These are phyloP conservation scores for Calophaca sinica DNA, from an alignment of 306 rosid species.

Conservation along the genomic window DNA sequence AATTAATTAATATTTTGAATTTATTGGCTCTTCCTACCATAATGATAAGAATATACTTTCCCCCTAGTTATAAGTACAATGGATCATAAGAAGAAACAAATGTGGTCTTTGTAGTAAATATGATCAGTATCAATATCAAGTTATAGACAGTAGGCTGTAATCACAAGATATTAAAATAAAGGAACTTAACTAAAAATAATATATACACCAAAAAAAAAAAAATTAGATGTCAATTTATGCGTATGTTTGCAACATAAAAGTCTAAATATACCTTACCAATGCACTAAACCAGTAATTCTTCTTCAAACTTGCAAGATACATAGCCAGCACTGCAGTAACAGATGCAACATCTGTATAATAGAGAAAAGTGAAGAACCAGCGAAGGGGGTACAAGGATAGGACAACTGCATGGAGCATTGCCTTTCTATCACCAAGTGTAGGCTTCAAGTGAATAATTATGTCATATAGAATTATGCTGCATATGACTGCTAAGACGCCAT, in stretches of 20 bases:
- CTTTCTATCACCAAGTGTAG: slow-evolving; percentile 67
- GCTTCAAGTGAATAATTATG: slow-evolving; percentile 75
- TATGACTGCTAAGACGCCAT: slow-evolving; percentile 70
- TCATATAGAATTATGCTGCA: slow-evolving; percentile 75
- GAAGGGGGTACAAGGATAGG: slow-evolving; percentile 74
- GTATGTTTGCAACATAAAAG: background rate
- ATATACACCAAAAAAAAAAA: background rate
- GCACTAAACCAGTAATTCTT: slow-evolving; percentile 78
- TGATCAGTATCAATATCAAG: background rate
- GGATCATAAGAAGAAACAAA: background rate
- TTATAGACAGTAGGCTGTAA: slow-evolving; percentile 7
- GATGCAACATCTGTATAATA: slow-evolving; percentile 90
- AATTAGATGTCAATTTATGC: background rate
- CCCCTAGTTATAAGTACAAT: background rate
- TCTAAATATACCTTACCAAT: slow-evolving; percentile 61
- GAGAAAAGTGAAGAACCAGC: slow-evolving; percentile 86
- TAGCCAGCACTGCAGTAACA: slow-evolving; percentile 70
- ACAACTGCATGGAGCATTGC: slow-evolving; percentile 65
- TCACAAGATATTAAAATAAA: background rate
- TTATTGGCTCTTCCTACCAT: background rate
- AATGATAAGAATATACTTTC: background rate
- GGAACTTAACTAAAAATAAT: background rate
- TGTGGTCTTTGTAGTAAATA: background rate
- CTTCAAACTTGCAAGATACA: slow-evolving; percentile 75
- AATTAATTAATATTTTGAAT: background rate